A percentile compares a stretch with the other conserved stretches of the same genome.
These are phyloP conservation scores for Calamus simplicifolius DNA, from an alignment of 176 grass and related monocot species.

Conservation along the genomic window DNA sequence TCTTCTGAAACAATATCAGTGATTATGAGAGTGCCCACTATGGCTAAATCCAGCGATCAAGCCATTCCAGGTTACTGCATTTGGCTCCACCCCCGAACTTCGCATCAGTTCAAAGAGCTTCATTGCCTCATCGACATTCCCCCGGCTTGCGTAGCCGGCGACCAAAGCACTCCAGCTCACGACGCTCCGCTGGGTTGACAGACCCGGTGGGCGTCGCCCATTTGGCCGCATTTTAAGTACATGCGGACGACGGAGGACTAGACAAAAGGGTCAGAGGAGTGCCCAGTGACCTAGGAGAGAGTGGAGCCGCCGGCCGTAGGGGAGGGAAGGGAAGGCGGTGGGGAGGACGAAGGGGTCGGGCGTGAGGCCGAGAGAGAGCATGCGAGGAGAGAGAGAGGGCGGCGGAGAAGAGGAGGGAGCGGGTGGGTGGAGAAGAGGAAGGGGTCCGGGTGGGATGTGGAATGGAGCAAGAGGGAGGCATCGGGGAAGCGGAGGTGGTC, in stretches of 20 bases:
- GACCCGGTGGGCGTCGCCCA: slow-evolving; percentile 23
- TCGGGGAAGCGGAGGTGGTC: not conserved
- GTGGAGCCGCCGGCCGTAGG: slow-evolving; percentile 36
- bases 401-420: not conserved
- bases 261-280: slow-evolving; percentile 35
- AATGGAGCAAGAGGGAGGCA: not conserved
- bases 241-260: slow-evolving; percentile 45
- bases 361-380: slow-evolving; percentile 47
- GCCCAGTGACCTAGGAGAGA: slow-evolving; percentile 18
- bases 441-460: slow-evolving; percentile 4
- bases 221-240: slow-evolving; percentile 35
- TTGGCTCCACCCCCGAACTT: slow-evolving; percentile 24
- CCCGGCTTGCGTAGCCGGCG: slow-evolving; percentile 23
- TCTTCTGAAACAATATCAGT: slow-evolving; percentile 16
- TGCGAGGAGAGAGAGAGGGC: slow-evolving; percentile 27
- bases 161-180: slow-evolving; percentile 54
- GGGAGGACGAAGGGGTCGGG: slow-evolving; percentile 50
- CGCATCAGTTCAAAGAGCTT: slow-evolving; percentile 33
- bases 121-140: slow-evolving; percentile 23
- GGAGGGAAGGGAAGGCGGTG: slow-evolving; percentile 31
- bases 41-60: slow-evolving; percentile 50
- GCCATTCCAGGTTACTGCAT: slow-evolving; percentile 64
- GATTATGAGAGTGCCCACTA: slow-evolving; percentile 29
- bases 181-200: slow-evolving; percentile 32
- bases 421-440: slow-evolving; percentile 4